A percentile compares a stretch with the other conserved stretches of the same genome.
Conservation (phyloP, 306 rosid species). For the Malus sieversii region DNA sequence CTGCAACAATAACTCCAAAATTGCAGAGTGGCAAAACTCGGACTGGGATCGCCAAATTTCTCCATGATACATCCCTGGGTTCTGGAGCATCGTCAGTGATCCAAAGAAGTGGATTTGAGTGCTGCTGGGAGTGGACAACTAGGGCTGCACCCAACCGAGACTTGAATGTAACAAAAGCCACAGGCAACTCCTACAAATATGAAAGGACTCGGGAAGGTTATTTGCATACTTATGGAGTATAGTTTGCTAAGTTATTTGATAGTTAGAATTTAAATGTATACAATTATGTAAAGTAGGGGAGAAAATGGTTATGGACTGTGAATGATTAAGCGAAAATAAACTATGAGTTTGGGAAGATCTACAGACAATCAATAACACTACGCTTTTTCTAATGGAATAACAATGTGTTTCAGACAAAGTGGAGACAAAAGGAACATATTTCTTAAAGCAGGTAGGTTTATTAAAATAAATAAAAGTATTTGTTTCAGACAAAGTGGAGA, state of each 20-base stretch:
- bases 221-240: neutral
- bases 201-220: neutral
- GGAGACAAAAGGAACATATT: neutral
- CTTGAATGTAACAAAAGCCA: constrained; percentile 82
- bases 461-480: neutral
- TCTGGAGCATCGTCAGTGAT: constrained; percentile 81
- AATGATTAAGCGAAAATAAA: too few relatives aligned
- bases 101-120: constrained; percentile 72
- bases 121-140: constrained; percentile 74
- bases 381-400: neutral
- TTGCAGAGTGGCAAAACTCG: constrained; percentile 52
- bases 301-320: too few relatives aligned
- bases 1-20: constrained; percentile 58
- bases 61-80: constrained; percentile 92
- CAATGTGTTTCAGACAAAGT: neutral
- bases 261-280: too few relatives aligned
- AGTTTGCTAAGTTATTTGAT: neutral
- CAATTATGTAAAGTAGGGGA: too few relatives aligned
- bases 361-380: too few relatives aligned
- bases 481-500: neutral
- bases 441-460: neutral
- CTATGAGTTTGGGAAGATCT: too few relatives aligned
- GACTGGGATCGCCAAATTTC: constrained; percentile 54
- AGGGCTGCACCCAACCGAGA: constrained; percentile 59
- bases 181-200: constrained; percentile 61